These are phyloP conservation scores for Penicillium maclennaniae DNA, from an alignment of 495 filamentous ascomycete genomes.

Conservation along the genomic window DNA sequence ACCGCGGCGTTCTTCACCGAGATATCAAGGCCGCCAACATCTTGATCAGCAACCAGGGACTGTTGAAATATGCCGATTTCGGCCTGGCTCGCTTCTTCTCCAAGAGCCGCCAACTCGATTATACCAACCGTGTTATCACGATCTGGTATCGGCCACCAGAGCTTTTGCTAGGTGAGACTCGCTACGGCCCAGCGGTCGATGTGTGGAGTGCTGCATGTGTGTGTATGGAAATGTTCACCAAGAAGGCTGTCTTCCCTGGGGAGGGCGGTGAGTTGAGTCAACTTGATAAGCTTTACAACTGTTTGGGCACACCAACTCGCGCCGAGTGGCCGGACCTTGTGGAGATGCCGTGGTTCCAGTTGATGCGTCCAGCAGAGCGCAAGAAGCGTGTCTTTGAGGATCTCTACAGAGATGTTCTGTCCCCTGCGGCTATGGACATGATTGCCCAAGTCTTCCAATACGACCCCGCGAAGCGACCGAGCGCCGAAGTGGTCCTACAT, in stretches of 20 bases:
- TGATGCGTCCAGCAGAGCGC: conserved; percentile 72
- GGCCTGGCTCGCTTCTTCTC: conserved; percentile 96
- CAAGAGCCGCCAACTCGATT: conserved; percentile 88
- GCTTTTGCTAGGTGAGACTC: conserved; percentile 87
- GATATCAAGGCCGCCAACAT: conserved; percentile 97
- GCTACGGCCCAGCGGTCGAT: conserved; percentile 91
- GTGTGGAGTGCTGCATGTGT: conserved; percentile 98
- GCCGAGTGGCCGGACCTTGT: conserved; percentile 81
- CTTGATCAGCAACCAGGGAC: conserved; percentile 79
- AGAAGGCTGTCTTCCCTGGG: conserved; percentile 91
- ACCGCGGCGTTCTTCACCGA: conserved; percentile 87
- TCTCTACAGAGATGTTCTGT: conserved; percentile 69
- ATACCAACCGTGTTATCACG: conserved; percentile 97
- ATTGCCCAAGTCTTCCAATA: conserved; percentile 78
- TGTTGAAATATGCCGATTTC: conserved; percentile 94
- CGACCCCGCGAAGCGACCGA: conserved; percentile 80
- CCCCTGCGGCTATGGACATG: conserved; percentile 77
- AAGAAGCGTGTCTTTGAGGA: conserved; percentile 77
- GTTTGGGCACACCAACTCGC: conserved; percentile 84
- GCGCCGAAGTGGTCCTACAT: conserved; percentile 77
- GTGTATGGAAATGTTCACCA: conserved; percentile 93
- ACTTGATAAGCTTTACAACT: conserved; percentile 88
- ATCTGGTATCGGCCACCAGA: conserved; percentile 94
- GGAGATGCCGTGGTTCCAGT: conserved; percentile 94
- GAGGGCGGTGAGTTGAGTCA: conserved; percentile 94